Evolutionary conservation across 1,139 yeast species (phyloP), one percentile per base, ranked within the genome.

Genomic region (Scheffersomyces illinoinensis): DNA sequence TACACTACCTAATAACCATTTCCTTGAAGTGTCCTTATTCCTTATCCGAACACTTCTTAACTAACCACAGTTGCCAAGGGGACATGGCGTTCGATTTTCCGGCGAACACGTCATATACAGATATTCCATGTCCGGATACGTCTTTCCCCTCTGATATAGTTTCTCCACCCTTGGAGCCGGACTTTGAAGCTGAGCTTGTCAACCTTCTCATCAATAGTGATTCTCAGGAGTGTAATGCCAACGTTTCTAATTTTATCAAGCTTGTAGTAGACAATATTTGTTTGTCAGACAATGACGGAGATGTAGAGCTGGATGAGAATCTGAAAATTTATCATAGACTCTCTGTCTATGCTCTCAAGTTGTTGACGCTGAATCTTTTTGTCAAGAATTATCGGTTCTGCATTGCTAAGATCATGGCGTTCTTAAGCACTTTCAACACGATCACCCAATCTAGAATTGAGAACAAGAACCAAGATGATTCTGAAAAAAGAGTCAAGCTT

Each of bases 331-430:
- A 77, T 62, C 79, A 76, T 58, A 68, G 70, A 47, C 64, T 80
- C 8, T 77, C 82, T 5, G 56, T 70, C 5, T 69, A 72, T 61
- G 81, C 83, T 14, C 67, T 80, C 61, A 74, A 71, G 58, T 64
- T 81, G 20, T 65, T 80, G 14, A 71, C 72, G 4, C 80, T 76
- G 77, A 81, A 79, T 59, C 63, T 81, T 55, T 81, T 80, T 59
- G 61, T 73, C 50, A 76, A 77, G 63, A 81, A 81, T 64, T 74
- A 67, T 61, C 64, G 61, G 24, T 71, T 78, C 50, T 80, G 84
- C 61, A 64, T 79, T 6, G 83, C 82, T 18, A 81, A 81, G 63
- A 65, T 80, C 18, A 62, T 81, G 53, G 78, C 81, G 17, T 67
- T 80, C 51, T 60, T 80, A 48, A 63, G 67, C 18, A 71, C 75